Percentiles rank a stretch among this genome's conserved stretches.
Conservation (phyloP, 2,329 filamentous ascomycete species). For the Aspergillus melleus region DNA sequence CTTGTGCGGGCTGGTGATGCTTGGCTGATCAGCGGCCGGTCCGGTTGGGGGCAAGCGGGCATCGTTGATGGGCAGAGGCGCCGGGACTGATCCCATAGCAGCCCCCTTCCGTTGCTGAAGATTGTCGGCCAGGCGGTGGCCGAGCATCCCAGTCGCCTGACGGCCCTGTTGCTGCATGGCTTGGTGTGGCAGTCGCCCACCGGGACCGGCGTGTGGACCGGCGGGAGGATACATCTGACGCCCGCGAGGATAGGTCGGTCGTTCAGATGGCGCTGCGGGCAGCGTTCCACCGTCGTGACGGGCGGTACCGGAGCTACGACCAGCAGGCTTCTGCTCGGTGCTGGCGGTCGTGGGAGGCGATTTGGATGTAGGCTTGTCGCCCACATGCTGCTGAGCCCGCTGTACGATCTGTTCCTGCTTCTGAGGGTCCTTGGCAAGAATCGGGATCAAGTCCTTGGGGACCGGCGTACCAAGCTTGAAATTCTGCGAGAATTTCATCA, state of each 20-base stretch:
- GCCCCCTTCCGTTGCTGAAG: conserved; percentile 53
- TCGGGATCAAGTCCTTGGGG: conserved; percentile 85
- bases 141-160: conserved; percentile 46
- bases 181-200: conserved; percentile 45
- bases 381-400: conserved; percentile 75
- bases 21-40: conserved; percentile 61
- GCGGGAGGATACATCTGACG: conserved; percentile 50
- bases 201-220: conserved; percentile 44
- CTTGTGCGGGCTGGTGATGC: conserved; percentile 43
- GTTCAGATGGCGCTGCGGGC: conserved; percentile 44
- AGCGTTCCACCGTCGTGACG: conserved; percentile 42
- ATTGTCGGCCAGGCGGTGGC: conserved; percentile 53
- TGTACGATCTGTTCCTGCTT: conserved; percentile 94
- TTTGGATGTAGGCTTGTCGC: conserved; percentile 54
- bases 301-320: conserved; percentile 48
- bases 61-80: conserved; percentile 62
- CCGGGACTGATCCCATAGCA: conserved; percentile 45
- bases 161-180: conserved; percentile 45
- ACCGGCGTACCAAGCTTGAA: conserved; percentile 96
- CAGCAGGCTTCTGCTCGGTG: conserved; percentile 56
- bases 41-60: conserved; percentile 72
- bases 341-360: conserved; percentile 32
- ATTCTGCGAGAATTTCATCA: conserved; percentile 90
- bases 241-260: conserved; percentile 48
- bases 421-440: conserved; percentile 91